Conservation (phyloP, 164 flowering plant species). For the Euptelea pleiosperma region DNA sequence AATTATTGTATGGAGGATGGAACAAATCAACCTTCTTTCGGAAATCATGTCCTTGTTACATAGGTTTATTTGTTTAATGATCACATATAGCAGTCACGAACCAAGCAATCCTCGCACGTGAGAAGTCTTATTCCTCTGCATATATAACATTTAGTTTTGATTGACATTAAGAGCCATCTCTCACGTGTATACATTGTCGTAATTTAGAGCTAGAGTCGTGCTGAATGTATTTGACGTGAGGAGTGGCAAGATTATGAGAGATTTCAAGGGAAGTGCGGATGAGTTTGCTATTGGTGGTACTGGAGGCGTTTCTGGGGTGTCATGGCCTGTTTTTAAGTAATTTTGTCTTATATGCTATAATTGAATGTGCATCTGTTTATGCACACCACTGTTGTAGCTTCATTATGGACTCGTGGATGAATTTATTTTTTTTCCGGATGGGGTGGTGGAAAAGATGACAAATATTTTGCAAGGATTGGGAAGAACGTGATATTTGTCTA, state of each 20-base stretch:
- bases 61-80: too few species aligned
- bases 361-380: not conserved
- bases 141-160: not conserved
- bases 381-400: too few species aligned
- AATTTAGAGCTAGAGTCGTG: constrained; percentile 69
- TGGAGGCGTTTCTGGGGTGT: constrained; percentile 80
- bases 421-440: constrained; percentile 49
- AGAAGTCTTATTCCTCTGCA: constrained; percentile 15
- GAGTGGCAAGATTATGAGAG: constrained; percentile 86
- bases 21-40: too few species aligned
- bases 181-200: constrained; percentile 10
- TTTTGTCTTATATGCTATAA: not conserved
- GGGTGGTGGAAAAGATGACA: constrained; percentile 93
- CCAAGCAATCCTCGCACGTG: constrained; percentile 97
- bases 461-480: constrained; percentile 88
- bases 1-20: too few species aligned
- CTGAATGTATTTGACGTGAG: constrained; percentile 88
- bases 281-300: constrained; percentile 85
- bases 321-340: constrained; percentile 95
- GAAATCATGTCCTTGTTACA: too few species aligned
- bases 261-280: constrained; percentile 93
- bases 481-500: constrained; percentile 85
- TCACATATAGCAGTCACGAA: constrained; percentile 96
- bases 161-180: constrained; percentile 3
- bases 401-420: not conserved